Conservation (phyloP, 192 early-diverging fungal species). For the Phycomyces nitens region DNA sequence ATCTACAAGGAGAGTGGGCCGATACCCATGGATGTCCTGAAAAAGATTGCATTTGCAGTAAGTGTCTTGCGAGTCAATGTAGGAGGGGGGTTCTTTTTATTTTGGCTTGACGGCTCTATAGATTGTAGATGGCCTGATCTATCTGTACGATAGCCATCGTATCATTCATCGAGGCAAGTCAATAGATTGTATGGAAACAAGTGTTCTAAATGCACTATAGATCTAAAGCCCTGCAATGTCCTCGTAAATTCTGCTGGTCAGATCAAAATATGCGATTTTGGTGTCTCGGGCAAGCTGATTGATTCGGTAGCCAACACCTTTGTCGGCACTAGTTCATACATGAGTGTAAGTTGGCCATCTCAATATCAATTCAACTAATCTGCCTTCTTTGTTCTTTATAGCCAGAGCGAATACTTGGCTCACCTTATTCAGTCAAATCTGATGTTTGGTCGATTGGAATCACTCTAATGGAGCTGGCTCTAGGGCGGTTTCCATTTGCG, state of each 20-base stretch:
- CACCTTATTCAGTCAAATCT: conserved; percentile 74
- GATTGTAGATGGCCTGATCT: conserved; percentile 69
- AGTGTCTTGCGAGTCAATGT: no score
- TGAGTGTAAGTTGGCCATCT: conserved; percentile 57
- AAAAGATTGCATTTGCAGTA: conserved; percentile 76
- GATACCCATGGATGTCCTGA: conserved; percentile 79
- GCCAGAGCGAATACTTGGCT: conserved; percentile 78
- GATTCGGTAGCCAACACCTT: conserved; percentile 83
- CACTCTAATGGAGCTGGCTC: conserved; percentile 75
- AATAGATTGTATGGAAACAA: background rate
- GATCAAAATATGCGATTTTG: conserved; percentile 86
- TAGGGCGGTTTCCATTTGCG: conserved; percentile 70
- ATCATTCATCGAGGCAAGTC: conserved; percentile 87
- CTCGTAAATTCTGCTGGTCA: conserved; percentile 75
- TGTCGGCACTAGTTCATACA: conserved; percentile 82
- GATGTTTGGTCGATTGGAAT: conserved; percentile 84
- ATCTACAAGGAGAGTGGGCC: conserved; percentile 88
- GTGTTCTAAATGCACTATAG: no score
- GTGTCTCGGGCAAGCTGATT: conserved; percentile 85
- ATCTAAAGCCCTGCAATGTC: conserved; percentile 86
- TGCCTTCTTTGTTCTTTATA: conserved; percentile 12
- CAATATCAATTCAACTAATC: background rate
- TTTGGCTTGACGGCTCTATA: background rate
- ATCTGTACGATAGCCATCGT: conserved; percentile 83
- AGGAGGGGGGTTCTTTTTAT: conserved; percentile 6